Conservation (phyloP, 1,284 basidiomycete species). For the Peniophora sp. region DNA sequence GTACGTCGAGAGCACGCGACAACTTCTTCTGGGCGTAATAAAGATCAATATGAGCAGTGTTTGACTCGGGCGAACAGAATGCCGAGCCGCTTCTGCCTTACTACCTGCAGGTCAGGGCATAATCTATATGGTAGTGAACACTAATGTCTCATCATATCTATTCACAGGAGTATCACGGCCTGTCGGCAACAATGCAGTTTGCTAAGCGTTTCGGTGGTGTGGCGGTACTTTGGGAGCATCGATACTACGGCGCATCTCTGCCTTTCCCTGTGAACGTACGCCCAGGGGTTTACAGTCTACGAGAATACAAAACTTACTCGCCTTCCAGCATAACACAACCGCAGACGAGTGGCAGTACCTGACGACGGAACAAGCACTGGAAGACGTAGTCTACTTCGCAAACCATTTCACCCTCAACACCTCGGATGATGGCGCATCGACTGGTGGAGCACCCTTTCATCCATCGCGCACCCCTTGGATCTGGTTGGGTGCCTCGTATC, state of each 20-base stretch:
- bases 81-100: slow-evolving; percentile 40
- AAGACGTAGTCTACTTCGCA: slow-evolving; percentile 52
- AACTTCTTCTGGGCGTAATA: not conserved
- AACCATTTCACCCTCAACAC: slow-evolving; percentile 28
- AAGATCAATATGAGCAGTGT: slow-evolving; percentile 22
- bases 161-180: slow-evolving; percentile 37
- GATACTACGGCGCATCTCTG: slow-evolving; percentile 46
- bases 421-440: slow-evolving; percentile 14
- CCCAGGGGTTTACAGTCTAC: not conserved
- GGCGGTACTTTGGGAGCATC: slow-evolving; percentile 50
- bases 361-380: slow-evolving; percentile 48
- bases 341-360: slow-evolving; percentile 48
- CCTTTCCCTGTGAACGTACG: slow-evolving; percentile 42
- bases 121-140: not conserved
- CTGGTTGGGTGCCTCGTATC: slow-evolving; percentile 42
- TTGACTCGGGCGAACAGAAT: slow-evolving; percentile 44
- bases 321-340: slow-evolving; percentile 33
- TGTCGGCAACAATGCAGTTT: slow-evolving; percentile 39
- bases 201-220: slow-evolving; percentile 38
- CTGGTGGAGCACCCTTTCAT: slow-evolving; percentile 19
- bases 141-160: not conserved
- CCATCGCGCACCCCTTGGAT: slow-evolving; percentile 37
- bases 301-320: not conserved
- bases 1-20: slow-evolving; percentile 23
- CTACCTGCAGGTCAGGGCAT: slow-evolving; percentile 28